A percentile compares a stretch with the other conserved stretches of the same genome.
Conservation (phyloP, 495 filamentous ascomycete genomes). For the Aeminium ludgeri region DNA sequence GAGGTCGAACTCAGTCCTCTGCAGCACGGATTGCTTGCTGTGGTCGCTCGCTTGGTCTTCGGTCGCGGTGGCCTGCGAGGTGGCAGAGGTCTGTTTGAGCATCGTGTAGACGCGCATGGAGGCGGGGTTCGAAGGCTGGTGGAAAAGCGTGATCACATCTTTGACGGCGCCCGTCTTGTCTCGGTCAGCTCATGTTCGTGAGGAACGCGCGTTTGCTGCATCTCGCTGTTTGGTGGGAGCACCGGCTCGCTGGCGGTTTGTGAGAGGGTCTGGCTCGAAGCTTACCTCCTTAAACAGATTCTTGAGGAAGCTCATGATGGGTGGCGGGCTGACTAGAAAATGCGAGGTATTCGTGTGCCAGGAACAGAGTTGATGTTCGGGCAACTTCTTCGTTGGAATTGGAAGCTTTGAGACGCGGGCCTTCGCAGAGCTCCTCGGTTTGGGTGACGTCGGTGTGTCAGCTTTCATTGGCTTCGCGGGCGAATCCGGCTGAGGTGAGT, state of each 20-base stretch:
- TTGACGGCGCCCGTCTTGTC: constrained; percentile 20
- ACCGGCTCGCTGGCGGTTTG: too few relatives aligned
- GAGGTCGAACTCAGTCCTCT: constrained; percentile 60
- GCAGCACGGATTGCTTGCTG: constrained; percentile 33
- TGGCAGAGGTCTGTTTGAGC: constrained; percentile 57
- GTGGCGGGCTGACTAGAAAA: not conserved
- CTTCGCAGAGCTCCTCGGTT: not conserved
- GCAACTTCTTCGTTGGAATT: too few relatives aligned
- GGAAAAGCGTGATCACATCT: constrained; percentile 92
- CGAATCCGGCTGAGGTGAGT: too few relatives aligned
- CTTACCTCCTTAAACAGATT: constrained; percentile 24
- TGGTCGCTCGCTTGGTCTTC: constrained; percentile 51
- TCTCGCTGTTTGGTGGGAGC: not conserved
- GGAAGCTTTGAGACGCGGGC: not conserved
- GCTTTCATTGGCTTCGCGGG: too few relatives aligned
- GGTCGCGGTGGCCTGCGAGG: constrained; percentile 39
- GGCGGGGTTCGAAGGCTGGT: constrained; percentile 47
- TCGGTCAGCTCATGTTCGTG: not conserved
- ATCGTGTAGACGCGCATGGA: constrained; percentile 52
- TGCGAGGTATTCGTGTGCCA: not conserved
- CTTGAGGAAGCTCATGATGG: constrained; percentile 23
- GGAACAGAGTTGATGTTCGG: not conserved
- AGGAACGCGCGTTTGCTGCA: not conserved
- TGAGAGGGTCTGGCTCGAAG: not conserved
- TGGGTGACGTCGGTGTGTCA: not conserved